Evolutionary conservation across 176 grass and related monocot genomes (phyloP), one percentile per base, ranked within the genome.

Genomic region (Raddia guianensis): DNA sequence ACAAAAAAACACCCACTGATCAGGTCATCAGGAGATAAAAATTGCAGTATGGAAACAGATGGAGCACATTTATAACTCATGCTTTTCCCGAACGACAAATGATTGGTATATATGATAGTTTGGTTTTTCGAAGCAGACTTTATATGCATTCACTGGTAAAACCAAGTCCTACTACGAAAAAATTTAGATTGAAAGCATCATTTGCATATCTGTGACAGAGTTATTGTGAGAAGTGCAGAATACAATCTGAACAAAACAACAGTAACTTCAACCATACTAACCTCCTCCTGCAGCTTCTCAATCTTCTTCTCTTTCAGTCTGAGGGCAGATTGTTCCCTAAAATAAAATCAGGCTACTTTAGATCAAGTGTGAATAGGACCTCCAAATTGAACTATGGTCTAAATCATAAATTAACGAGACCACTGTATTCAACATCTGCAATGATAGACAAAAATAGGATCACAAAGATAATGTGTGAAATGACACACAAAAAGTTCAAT

Each of bases 271-370:
- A 56, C 53, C 72, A 63, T 82, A 87, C 86, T 48, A 73, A 98
- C 96, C 90, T 95, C 90, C 72, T 93, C 88, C 70, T 98, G 78
- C 79, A 98, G 87, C 65, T 91, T 84, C 63, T 86, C 52, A 70
- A 91, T 90, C 77, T 98, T 98, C 42, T 87, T 81, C 70, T 95
- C 90, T 76, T 86, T 98, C 64, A 81, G 33, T 86, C 52, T 84
- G 49, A 89, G 68, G 37, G 82, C 81, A 79, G 87, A 87, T 78
- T 86, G 82, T 83, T 95, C 90, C 84, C 96, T 98, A 82, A 82
- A 91, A 83, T 11, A 67, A 45, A 66, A 73, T 66, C 14, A 70
- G 12, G 19, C 14, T 14, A 48, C 5, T 15, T 47, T 64, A 73
- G 9, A 62, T 59, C 13, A 53, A 49, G 19, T 21, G 35, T 47